phyloP scores from a whole-genome alignment of 2,329 filamentous ascomycete genomes.

The Penicillium sp. region DNA sequence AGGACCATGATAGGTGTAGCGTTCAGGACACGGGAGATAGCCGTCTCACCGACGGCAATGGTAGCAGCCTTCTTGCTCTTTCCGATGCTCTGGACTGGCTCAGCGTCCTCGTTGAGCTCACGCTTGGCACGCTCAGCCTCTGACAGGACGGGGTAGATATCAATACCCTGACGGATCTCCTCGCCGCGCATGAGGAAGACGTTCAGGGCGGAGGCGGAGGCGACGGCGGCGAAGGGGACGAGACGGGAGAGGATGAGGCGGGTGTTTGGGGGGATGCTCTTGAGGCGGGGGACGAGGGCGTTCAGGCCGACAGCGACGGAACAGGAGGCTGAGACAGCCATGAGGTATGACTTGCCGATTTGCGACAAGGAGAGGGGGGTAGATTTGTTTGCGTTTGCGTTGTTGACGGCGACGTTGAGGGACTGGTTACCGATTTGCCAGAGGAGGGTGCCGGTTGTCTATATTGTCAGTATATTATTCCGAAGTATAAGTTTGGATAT shows the following conservation, averaged over 20 bases:
- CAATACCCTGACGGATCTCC: constrained; percentile 89
- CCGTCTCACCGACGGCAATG: constrained; percentile 89
- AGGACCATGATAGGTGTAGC: constrained; percentile 96
- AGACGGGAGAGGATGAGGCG: constrained; percentile 77
- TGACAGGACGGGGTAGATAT: constrained; percentile 80
- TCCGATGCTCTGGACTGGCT: constrained; percentile 70
- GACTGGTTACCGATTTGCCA: constrained; percentile 98
- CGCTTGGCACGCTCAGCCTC: constrained; percentile 65
- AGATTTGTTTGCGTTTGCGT: constrained; percentile 96
- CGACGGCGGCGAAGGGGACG: constrained; percentile 93
- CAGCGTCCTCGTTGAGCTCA: constrained; percentile 56
- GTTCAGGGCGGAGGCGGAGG: constrained; percentile 85
- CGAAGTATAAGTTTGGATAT: neutral
- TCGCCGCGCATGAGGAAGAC: constrained; percentile 97
- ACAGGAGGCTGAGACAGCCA: constrained; percentile 91
- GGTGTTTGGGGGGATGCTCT: constrained; percentile 70
- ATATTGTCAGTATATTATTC: neutral
- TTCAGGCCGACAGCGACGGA: constrained; percentile 91
- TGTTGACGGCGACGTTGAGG: constrained; percentile 97
- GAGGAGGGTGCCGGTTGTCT: constrained; percentile 79
- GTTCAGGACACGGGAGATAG: constrained; percentile 86
- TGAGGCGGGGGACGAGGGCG: constrained; percentile 80
- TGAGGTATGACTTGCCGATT: constrained; percentile 83
- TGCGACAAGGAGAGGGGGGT: constrained; percentile 78
- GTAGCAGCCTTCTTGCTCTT: constrained; percentile 86